Base-by-base conservation (phyloP, 768 basidiomycete genomes). In the Trametes sanguinea region DNA sequence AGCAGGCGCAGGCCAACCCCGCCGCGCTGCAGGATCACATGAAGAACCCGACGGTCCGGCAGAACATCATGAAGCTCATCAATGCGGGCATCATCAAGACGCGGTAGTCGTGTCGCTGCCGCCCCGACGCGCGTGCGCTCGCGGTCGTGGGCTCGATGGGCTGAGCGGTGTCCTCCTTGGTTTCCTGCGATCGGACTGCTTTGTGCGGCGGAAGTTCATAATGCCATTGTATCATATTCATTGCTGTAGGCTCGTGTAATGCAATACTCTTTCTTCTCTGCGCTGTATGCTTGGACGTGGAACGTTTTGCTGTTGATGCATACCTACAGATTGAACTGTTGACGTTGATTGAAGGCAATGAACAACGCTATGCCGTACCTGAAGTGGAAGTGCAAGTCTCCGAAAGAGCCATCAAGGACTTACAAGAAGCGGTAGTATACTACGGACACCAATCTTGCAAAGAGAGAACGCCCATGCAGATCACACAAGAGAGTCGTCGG, bases 71-170 rank as follows among this genome's bases (percentile, higher is more conserved):
- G 79, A 95, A 95, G 77, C 81, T 98, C 51, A 80, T 96, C 69
- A 91, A 92, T 60, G 94, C 94, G 32, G 96, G 95, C 60, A 92
- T 98, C 71, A 95, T 98, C 78, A 86, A 83, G 77, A 95, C 94
- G 33, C 81, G 91, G 69, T 91, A 77, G 85, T 14, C 17, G 30
- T 63, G 37, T 27, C 9, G 39, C 2, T 3, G 27, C 0, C 51
- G 51, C n/a, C 45, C 10, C 30, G 29, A n/a, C 22, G 22, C 22
- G 22, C 22, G 22, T 22, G 11, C 29, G 6, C 11, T 50, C 29
- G 30, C 13, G 14, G 11, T 9, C 16, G 27, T 8, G 29, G 42
- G 37, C n/a, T 52, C 50, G 54, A 11, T 22, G 42, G 53, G 51
- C 54, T 42, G 30, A 29, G 46, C 42, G 35, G 35, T 37, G 57